These are phyloP conservation scores for Kalaharituber pfeilii DNA, from an alignment of 2,329 filamentous ascomycete species.

Conservation along the genomic window DNA sequence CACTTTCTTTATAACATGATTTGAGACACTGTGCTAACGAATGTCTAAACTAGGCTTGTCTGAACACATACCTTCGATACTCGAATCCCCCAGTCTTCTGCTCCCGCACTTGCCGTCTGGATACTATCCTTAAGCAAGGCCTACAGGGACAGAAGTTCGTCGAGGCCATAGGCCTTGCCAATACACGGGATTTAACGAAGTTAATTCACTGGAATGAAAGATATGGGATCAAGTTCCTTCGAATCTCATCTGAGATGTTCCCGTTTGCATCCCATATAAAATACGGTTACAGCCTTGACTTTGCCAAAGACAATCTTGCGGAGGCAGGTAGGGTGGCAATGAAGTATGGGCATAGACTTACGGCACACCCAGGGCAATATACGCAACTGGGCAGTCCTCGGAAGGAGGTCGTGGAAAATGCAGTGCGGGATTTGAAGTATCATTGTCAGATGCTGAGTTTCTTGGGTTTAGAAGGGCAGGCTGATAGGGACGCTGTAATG, in stretches of 20 bases:
- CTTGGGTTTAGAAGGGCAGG: slow-evolving; percentile 57
- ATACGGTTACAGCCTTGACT: slow-evolving; percentile 73
- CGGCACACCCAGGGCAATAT: slow-evolving; percentile 81
- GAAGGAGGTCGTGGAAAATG: slow-evolving; percentile 54
- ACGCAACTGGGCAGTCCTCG: slow-evolving; percentile 79
- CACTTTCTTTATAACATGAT: not conserved
- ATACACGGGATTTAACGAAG: slow-evolving; percentile 66
- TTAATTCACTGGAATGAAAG: slow-evolving; percentile 84
- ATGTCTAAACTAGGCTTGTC: slow-evolving; percentile 44
- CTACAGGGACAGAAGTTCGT: slow-evolving; percentile 29
- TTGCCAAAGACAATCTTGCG: slow-evolving; percentile 59
- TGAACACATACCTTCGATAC: slow-evolving; percentile 77
- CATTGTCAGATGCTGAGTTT: slow-evolving; percentile 71
- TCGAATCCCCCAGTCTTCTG: slow-evolving; percentile 74
- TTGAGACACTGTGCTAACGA: not conserved
- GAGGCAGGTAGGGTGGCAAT: slow-evolving; percentile 61
- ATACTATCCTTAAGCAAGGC: slow-evolving; percentile 76
- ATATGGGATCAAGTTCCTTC: slow-evolving; percentile 82
- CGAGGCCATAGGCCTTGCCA: slow-evolving; percentile 49
- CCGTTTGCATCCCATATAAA: slow-evolving; percentile 81
- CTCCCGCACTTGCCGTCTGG: slow-evolving; percentile 77
- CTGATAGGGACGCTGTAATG: slow-evolving; percentile 77
- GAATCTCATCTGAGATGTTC: slow-evolving; percentile 90
- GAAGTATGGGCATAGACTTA: slow-evolving; percentile 66
- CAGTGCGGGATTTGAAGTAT: slow-evolving; percentile 69